These are phyloP conservation scores for Cerioporus squamosus DNA, from an alignment of 1,284 basidiomycete genomes.

Conservation along the genomic window DNA sequence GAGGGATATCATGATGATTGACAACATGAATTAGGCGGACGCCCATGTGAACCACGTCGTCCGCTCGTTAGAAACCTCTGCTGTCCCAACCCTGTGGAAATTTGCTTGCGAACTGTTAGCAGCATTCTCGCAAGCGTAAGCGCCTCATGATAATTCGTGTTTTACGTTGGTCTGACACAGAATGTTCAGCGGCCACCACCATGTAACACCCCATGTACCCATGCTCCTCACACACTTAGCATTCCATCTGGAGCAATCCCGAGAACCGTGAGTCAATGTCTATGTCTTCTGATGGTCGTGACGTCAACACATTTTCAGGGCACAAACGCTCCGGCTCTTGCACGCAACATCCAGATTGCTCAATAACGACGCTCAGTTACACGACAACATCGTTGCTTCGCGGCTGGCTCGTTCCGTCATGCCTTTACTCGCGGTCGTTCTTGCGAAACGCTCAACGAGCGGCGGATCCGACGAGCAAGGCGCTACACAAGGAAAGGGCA, in stretches of 20 bases:
- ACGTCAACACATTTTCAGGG: neutral
- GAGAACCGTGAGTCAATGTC: slow-evolving; percentile 48
- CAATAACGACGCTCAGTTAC: slow-evolving; percentile 46
- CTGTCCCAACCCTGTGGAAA: slow-evolving; percentile 57
- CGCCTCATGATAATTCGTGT: neutral
- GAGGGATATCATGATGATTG: neutral
- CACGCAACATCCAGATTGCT: slow-evolving; percentile 49
- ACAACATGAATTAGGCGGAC: slow-evolving; percentile 43
- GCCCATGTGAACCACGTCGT: slow-evolving; percentile 52
- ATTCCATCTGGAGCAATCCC: slow-evolving; percentile 63
- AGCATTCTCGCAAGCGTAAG: slow-evolving; percentile 55
- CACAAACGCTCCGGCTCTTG: slow-evolving; percentile 40
- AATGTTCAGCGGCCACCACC: slow-evolving; percentile 47
- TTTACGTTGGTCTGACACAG: neutral
- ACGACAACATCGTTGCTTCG: slow-evolving; percentile 53
- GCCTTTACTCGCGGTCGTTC: slow-evolving; percentile 51
- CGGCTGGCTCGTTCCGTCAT: slow-evolving; percentile 62
- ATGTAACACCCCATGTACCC: slow-evolving; percentile 56
- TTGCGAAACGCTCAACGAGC: slow-evolving; percentile 45
- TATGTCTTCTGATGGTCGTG: neutral
- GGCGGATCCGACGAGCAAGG: slow-evolving; percentile 26
- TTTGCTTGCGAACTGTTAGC: slow-evolving; percentile 56
- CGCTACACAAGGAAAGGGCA: slow-evolving; percentile 39
- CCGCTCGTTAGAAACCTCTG: slow-evolving; percentile 56
- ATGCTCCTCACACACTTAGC: slow-evolving; percentile 53